Conservation (phyloP, 2,329 filamentous ascomycete species). For the Colletotrichum siamense region DNA sequence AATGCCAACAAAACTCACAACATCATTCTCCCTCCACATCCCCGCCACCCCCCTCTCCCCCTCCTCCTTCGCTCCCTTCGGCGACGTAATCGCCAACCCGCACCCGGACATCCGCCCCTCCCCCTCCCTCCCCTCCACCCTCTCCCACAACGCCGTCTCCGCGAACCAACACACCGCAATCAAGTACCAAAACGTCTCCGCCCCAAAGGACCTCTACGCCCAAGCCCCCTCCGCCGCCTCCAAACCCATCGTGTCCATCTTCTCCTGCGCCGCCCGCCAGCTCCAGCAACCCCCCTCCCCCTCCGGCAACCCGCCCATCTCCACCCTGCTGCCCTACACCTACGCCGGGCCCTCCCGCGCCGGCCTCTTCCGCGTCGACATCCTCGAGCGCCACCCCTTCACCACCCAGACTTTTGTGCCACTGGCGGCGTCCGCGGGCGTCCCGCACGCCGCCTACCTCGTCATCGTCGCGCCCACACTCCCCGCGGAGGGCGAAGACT, state of each 20-base stretch:
- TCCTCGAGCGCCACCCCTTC: conserved; percentile 91
- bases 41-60: conserved; percentile 71
- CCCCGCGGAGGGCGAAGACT: conserved; percentile 28
- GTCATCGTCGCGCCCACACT: conserved; percentile 86
- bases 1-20: conserved; percentile 9
- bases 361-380: conserved; percentile 64
- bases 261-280: conserved; percentile 76
- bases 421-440: conserved; percentile 47
- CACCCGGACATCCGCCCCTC: conserved; percentile 59
- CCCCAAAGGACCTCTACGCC: conserved; percentile 73
- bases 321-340: conserved; percentile 21
- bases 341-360: conserved; percentile 1
- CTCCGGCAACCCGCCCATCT: conserved; percentile 1
- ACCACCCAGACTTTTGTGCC: conserved; percentile 95
- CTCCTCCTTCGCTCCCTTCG: conserved; percentile 77
- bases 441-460: conserved; percentile 65
- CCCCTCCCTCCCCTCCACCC: conserved; percentile 44
- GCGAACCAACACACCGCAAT: conserved; percentile 89
- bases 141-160: conserved; percentile 52
- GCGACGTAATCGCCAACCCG: conserved; percentile 82
- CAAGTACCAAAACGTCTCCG: conserved; percentile 84
- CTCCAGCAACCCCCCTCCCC: conserved; percentile 34
- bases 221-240: conserved; percentile 64
- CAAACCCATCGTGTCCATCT: conserved; percentile 81
- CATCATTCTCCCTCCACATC: conserved; percentile 43